phyloP scores from a whole-genome alignment of 108 stramenopile genomes.

The Skeletonema grethae region DNA sequence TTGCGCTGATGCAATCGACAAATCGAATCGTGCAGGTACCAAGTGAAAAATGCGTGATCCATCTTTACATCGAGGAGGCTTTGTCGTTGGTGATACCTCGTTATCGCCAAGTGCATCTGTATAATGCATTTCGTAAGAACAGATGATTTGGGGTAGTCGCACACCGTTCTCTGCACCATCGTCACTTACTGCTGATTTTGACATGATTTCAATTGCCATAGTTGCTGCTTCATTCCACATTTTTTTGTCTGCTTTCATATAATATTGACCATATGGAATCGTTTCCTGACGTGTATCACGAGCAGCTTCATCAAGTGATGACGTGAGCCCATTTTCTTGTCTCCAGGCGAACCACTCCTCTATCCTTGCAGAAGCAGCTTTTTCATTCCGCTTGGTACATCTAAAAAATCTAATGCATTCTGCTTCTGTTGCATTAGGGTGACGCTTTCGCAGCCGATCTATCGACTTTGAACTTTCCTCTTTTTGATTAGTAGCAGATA shows the following conservation, averaged over 20 bases:
- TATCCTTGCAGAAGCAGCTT: conserved; percentile 30
- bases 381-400: conserved; percentile 35
- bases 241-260: conserved; percentile 23
- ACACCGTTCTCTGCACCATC: not conserved
- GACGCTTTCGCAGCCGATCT: conserved; percentile 16
- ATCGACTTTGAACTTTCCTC: conserved; percentile 13
- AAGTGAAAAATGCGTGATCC: conserved; percentile 65
- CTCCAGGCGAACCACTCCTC: conserved; percentile 40
- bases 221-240: conserved; percentile 34
- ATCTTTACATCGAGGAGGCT: conserved; percentile 47
- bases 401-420: conserved; percentile 37
- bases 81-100: not conserved
- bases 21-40: conserved; percentile 66
- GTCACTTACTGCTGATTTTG: conserved; percentile 1
- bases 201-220: conserved; percentile 22
- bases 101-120: not conserved
- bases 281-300: not conserved
- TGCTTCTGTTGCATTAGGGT: conserved; percentile 38
- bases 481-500: not conserved
- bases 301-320: conserved; percentile 15
- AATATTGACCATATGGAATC: conserved; percentile 10
- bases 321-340: conserved; percentile 25
- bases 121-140: conserved; percentile 20
- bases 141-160: conserved; percentile 40
- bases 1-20: conserved; percentile 43